Evolutionary conservation across 257 asterid species (phyloP).

Genomic region (Voacanga thouarsii): DNA sequence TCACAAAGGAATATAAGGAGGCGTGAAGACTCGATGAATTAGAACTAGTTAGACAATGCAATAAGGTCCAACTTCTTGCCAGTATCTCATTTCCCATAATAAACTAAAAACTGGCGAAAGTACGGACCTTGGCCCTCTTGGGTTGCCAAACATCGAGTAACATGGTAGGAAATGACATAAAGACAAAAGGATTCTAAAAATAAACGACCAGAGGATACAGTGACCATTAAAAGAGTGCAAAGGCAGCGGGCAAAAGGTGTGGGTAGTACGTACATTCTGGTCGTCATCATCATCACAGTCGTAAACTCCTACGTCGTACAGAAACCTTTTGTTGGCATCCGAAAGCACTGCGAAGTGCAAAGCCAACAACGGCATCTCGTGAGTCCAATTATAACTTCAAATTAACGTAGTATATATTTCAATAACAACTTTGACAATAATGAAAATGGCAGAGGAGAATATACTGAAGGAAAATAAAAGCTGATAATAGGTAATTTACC

Average conservation of each 20-base stretch:
- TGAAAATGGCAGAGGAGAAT: too few relatives aligned
- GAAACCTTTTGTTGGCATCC: constrained; percentile 64
- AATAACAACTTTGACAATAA: too few relatives aligned
- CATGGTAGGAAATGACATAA: too few relatives aligned
- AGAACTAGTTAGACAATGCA: not conserved
- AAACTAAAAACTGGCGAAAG: too few relatives aligned
- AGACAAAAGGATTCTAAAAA: too few relatives aligned
- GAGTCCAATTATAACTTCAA: not conserved
- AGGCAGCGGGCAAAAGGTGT: too few relatives aligned
- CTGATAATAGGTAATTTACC: constrained; percentile 33
- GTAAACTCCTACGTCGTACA: constrained; percentile 85
- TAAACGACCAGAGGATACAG: too few relatives aligned
- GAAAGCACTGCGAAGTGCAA: constrained; percentile 55
- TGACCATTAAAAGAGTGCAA: not conserved
- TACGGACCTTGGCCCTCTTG: too few relatives aligned
- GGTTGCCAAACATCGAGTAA: too few relatives aligned
- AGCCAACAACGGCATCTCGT: not conserved
- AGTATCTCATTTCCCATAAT: not conserved
- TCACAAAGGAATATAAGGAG: not conserved
- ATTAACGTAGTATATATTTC: too few relatives aligned
- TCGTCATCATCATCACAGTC: constrained; percentile 76
- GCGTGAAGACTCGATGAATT: not conserved
- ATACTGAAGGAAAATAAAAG: not conserved
- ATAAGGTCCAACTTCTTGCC: not conserved
- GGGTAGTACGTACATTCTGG: constrained; percentile 40